Evolutionary conservation across 306 rosid species (phyloP), one percentile per base, ranked within the genome.

Genomic region (Betula pendula): DNA sequence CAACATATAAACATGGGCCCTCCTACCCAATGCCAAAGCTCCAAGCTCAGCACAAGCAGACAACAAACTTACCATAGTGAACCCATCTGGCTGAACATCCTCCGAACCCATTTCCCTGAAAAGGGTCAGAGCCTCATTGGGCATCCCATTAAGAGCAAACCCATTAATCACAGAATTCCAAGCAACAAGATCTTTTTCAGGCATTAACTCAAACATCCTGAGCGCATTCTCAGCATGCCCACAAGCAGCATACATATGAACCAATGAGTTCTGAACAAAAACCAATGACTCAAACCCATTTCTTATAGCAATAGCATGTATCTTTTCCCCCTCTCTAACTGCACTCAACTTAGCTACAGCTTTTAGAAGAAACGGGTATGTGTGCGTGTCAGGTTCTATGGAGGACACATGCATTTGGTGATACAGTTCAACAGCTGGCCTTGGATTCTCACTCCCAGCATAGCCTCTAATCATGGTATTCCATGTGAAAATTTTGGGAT

Each of bases 21-120:
- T 82, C 2, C 85, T 70, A 33, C 91, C 91, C 72, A 87, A 66
- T 16, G 85, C 85, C 3, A 87, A 42, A 62, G 89, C 91, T 42
- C 89, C 91, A 75, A 87, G 82, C 82, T 87, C 89, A 72, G 89
- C 91, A 80, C 85, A 80, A 14, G 83, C 91, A 49, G 91, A 85
- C 14, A 87, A 45, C 84, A 87, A 76, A 73, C 89, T 87, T 73
- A 87, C 91, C 83, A 87, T 73, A 56, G 91, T 87, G 78, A 87
- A 87, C 66, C 91, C 91, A 69, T 87, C 91, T 0, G 91, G 85
- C 77, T 78, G 82, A 71, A 87, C 72, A 11, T 82, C 89, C 58
- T 80, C 77, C 73, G 56, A 29, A 31, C 71, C 35, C 89, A 85
- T 85, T 62, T 85, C 89, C 77, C 91, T 85, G 50, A 87, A 85